phyloP scores from a whole-genome alignment of 2,329 filamentous ascomycete species.

The Tolypocladium tundrense region DNA sequence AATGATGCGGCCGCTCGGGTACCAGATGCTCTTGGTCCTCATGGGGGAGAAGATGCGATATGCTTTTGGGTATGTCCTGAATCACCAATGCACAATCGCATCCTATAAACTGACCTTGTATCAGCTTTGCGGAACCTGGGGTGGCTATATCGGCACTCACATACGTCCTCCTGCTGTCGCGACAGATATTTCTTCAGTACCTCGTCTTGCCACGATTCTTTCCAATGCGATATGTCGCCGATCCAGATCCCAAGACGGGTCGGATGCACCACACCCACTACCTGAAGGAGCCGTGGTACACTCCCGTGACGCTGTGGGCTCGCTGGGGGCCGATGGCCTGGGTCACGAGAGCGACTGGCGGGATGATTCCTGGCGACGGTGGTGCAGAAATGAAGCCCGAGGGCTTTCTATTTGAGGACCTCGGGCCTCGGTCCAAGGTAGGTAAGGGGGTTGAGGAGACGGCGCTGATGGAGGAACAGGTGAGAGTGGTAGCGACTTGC shows the following conservation, averaged over 20 bases:
- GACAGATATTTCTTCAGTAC: constrained; percentile 47
- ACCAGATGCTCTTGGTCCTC: constrained; percentile 43
- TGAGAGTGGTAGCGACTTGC: constrained; percentile 15
- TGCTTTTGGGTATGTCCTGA: constrained; percentile 48
- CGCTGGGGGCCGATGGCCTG: constrained; percentile 50
- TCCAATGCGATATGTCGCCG: constrained; percentile 27
- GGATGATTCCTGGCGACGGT: constrained; percentile 33
- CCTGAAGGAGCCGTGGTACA: constrained; percentile 56
- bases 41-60: constrained; percentile 54
- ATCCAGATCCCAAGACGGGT: constrained; percentile 42
- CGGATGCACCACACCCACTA: constrained; percentile 40
- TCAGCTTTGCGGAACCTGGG: constrained; percentile 33
- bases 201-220: constrained; percentile 47
- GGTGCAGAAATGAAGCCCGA: constrained; percentile 28
- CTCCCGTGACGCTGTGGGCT: constrained; percentile 46
- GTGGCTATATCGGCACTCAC: constrained; percentile 27
- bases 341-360: constrained; percentile 32
- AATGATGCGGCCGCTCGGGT: constrained; percentile 32
- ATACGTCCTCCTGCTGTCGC: constrained; percentile 35
- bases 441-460: constrained; percentile 40
- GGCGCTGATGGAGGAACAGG: constrained; percentile 15
- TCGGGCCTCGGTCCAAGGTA: constrained; percentile 49
- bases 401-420: constrained; percentile 45
- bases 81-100: background rate
- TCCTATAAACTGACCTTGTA: constrained; percentile 1